Base-by-base conservation (phyloP, 768 basidiomycete genomes). In the Termitomyces sp. region DNA sequence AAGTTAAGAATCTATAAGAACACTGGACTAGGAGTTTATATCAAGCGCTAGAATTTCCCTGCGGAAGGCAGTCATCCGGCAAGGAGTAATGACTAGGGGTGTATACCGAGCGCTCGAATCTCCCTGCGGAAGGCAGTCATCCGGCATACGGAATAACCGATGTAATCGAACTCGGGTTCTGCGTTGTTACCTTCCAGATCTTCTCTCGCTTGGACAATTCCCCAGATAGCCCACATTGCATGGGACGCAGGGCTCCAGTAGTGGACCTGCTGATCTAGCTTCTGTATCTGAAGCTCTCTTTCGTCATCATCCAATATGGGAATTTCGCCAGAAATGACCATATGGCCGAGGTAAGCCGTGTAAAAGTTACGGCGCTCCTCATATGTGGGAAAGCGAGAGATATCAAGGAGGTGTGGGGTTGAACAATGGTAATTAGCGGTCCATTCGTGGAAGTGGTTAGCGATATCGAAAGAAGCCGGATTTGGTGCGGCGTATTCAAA, bases 361-460 rank as follows among this genome's bases (percentile, higher is more conserved):
- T 95, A 95, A 70, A 97, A 98, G 67, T 91, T 89, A 56, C 78
- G 76, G 21, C 93, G 86, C 68, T 98, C 80, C 30, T 78, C 75
- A 23, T 62, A 61, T 4, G 84, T 83, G 11, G 97, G 97, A 71
- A 96, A 97, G 28, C 74, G 76, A 14, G 79, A 72, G 50, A 73
- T 68, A 60, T 84, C 73, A 44, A 91, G 82, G 51, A 87, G 55
- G 66, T 91, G 87, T 9, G 91, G 89, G 0, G 76, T 79, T 5
- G 79, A 66, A 38, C 76, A 78, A 67, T 91, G 87, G 70, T 98
- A 98, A 71, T 97, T 80, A 15, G 92, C 87, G 19, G 91, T 91
- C 96, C 97, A 98, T 72, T 98, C 97, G 67, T 91, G 88, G 73
- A 95, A 97, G 70, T 96, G 94, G 70, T 96, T 96, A 55, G 90